A percentile compares a stretch with the other conserved stretches of the same genome.
phyloP scores from a whole-genome alignment of 768 basidiomycete genomes.

The Collybia sordida region DNA sequence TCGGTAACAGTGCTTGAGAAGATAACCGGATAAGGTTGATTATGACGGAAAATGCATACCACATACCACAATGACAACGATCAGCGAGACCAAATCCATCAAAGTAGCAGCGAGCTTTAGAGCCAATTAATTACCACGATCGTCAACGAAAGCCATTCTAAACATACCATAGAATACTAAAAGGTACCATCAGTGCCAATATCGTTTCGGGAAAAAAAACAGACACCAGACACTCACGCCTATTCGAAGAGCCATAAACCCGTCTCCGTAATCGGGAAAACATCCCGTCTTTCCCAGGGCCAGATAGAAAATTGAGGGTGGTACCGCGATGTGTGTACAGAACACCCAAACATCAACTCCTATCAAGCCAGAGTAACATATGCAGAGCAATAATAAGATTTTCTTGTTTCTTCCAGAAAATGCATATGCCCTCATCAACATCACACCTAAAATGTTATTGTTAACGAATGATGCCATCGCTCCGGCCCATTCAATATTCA shows the following conservation, averaged over 20 bases:
- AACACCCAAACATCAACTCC: slow-evolving; percentile 37
- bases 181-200: background rate
- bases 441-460: slow-evolving; percentile 29
- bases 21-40: background rate
- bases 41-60: background rate
- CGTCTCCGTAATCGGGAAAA: slow-evolving; percentile 35
- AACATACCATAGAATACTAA: slow-evolving; percentile 20
- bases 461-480: background rate
- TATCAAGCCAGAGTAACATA: slow-evolving; percentile 29
- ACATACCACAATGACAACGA: slow-evolving; percentile 33
- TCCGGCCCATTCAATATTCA: background rate
- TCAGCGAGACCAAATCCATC: slow-evolving; percentile 38
- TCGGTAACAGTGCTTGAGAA: slow-evolving; percentile 26
- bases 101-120: slow-evolving; percentile 30
- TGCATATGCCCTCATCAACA: slow-evolving; percentile 44
- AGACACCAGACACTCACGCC: slow-evolving; percentile 23
- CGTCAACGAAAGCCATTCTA: background rate
- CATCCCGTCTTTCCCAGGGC: slow-evolving; percentile 31
- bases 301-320: slow-evolving; percentile 21
- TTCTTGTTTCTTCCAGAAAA: slow-evolving; percentile 34
- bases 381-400: slow-evolving; percentile 27
- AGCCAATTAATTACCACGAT: background rate
- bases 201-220: background rate
- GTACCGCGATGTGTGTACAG: slow-evolving; percentile 21
- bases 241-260: slow-evolving; percentile 28